phyloP scores from a whole-genome alignment of 345 rosid species.

The Eucalyptus polybractea region DNA sequence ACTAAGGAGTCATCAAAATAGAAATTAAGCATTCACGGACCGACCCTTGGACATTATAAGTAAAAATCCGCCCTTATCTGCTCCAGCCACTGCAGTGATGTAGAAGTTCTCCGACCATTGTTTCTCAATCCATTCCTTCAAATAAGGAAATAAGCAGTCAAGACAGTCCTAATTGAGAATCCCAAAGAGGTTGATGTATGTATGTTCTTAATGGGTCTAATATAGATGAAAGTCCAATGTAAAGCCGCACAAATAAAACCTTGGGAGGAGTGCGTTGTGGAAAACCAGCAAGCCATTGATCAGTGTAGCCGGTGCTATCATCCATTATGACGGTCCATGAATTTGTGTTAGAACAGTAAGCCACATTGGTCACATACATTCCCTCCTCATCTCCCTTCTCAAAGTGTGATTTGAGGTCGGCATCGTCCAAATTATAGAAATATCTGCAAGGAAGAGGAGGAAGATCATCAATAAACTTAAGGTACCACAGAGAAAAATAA shows the following conservation, averaged over 20 bases:
- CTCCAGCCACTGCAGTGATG: constrained; percentile 85
- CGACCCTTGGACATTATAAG: constrained; percentile 86
- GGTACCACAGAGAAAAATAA: not conserved
- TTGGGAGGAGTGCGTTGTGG: constrained; percentile 55
- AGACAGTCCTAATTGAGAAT: not conserved
- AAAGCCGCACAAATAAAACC: constrained; percentile 14
- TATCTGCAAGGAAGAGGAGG: constrained; percentile 17
- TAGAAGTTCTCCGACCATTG: constrained; percentile 79
- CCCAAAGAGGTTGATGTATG: not conserved
- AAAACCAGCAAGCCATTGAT: constrained; percentile 53
- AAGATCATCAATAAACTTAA: not conserved
- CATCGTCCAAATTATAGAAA: constrained; percentile 68
- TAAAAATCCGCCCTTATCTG: constrained; percentile 64
- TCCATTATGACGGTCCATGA: constrained; percentile 93
- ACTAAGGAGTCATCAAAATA: not conserved
- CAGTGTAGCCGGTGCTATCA: constrained; percentile 67
- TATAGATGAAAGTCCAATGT: not conserved
- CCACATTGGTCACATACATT: constrained; percentile 63
- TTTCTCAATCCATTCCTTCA: constrained; percentile 80
- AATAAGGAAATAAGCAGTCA: not conserved
- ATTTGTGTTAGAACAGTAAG: constrained; percentile 29
- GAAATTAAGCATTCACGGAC: not conserved
- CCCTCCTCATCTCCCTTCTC: constrained; percentile 76
- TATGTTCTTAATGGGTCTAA: not conserved
- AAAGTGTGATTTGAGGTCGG: constrained; percentile 52